Conservation (phyloP, 495 filamentous ascomycete species). For the Penicillium paxilli region DNA sequence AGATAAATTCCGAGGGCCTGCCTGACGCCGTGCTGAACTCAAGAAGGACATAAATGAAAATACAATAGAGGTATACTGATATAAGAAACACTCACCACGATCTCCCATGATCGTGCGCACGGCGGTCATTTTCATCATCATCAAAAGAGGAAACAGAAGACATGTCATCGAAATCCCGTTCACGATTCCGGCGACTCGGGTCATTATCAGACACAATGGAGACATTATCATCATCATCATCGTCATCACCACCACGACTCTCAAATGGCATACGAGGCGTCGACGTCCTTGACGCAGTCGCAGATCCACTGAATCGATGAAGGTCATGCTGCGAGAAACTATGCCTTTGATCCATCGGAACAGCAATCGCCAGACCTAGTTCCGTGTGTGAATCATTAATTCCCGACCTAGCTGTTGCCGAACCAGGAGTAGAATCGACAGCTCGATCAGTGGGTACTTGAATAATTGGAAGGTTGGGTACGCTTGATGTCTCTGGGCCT, state of each 20-base stretch:
- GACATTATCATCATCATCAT: constrained; percentile 24
- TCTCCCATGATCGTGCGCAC: background rate
- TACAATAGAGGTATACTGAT: background rate
- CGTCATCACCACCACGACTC: constrained; percentile 5
- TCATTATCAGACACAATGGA: constrained; percentile 32
- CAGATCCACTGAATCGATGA: constrained; percentile 4
- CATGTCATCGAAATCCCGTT: constrained; percentile 28
- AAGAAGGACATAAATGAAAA: background rate
- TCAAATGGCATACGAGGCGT: constrained; percentile 28
- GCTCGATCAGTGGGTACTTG: constrained; percentile 4
- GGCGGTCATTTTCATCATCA: constrained; percentile 8
- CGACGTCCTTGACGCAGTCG: background rate
- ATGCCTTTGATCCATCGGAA: constrained; percentile 13
- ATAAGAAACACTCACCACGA: background rate
- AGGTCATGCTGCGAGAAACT: constrained; percentile 15
- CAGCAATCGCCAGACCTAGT: constrained; percentile 15
- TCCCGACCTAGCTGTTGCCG: background rate
- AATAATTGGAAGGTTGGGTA: constrained; percentile 8
- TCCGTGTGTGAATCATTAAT: constrained; percentile 1
- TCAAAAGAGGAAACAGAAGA: constrained; percentile 41
- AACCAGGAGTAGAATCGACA: background rate
- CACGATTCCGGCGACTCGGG: constrained; percentile 7
- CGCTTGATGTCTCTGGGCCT: background rate
- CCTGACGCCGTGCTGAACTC: constrained; percentile 13
- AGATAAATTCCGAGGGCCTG: background rate